Conservation (phyloP, 225 moss, liverwort and hornwort genomes). For the Anthoceros angustus region DNA sequence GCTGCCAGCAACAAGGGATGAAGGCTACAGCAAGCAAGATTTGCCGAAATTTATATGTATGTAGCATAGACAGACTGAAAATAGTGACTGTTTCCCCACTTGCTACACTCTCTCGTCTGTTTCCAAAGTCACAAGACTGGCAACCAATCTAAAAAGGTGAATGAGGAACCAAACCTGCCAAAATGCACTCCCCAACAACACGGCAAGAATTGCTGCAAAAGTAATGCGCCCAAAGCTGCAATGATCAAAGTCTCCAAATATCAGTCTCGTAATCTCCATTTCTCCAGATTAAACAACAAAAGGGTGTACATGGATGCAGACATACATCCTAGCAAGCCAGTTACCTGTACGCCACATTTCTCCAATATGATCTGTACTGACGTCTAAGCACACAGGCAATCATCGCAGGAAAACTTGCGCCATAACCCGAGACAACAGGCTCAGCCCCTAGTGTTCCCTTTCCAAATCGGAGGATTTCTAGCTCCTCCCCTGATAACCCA, state of each 20-base stretch:
- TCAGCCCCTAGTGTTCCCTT: slow-evolving; percentile 58
- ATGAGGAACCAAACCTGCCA: slow-evolving; percentile 37
- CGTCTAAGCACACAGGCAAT: slow-evolving; percentile 39
- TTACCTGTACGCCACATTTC: slow-evolving; percentile 73
- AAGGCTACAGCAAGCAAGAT: too few relatives aligned
- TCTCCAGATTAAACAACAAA: neutral
- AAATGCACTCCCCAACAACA: slow-evolving; percentile 76
- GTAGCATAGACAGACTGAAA: neutral
- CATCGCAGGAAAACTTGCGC: slow-evolving; percentile 38
- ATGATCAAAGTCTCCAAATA: neutral
- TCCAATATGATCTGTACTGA: slow-evolving; percentile 83
- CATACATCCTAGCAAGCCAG: neutral
- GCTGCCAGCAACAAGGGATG: too few relatives aligned
- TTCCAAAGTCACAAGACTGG: neutral
- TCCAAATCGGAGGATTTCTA: slow-evolving; percentile 52
- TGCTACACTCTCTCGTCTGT: neutral
- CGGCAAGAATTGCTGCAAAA: slow-evolving; percentile 50
- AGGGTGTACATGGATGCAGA: neutral
- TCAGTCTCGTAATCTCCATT: neutral
- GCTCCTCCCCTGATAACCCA: slow-evolving; percentile 30
- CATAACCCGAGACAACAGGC: slow-evolving; percentile 44
- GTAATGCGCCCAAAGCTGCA: slow-evolving; percentile 91
- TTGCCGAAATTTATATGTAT: neutral
- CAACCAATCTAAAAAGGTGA: neutral
- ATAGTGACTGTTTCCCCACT: neutral